Base-by-base conservation (phyloP, 305 asterid genomes). In the Ruellia speciosa region DNA sequence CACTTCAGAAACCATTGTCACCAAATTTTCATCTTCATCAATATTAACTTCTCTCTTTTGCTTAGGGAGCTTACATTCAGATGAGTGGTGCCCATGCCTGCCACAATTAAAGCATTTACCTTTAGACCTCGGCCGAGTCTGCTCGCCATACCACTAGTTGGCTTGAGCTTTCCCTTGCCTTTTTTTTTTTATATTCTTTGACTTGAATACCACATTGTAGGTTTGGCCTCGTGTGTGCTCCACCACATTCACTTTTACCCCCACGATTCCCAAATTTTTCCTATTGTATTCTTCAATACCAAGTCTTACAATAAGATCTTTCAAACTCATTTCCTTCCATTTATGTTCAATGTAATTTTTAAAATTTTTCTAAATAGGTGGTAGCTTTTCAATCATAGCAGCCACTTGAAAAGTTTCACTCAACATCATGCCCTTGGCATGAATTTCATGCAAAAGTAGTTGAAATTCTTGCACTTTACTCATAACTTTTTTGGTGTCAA, bases 391-490 rank as follows among this genome's bases (percentile, higher is more conserved):
- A 28, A 52, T 20, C 6, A 10, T 6, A 9, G 8, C 19, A 51
- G 56, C 45, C 58, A 49, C 53, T 49, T 49, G 53, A 49, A 49
- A 49, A 18, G 53, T n/a, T 49, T n/a, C 53, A 18, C 18, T 54
- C 18, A 54, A 46, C 20, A 40, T 15, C 19, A 43, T 37, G 17
- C 9, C 5, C 0, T 14, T 5, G 16, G 47, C 57, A 0, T 34
- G 15, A 4, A 49, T 49, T 5, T 49, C 53, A 3, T 49, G 14
- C 17, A 10, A 11, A 18, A 49, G 12, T 8, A 11, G 9, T 3
- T 49, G 53, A 8, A 49, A 8, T 15, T 49, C 53, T 18, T 49
- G 53, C 3, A 49, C 53, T 49, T 49, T 14, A 49, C 53, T 49
- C 11, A 49, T 49, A 9, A 49, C 8, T 11, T 14, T 49, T 2